Evolutionary conservation across 495 filamentous ascomycete species (phyloP).

Genomic region (Astrocystis sublimbata): DNA sequence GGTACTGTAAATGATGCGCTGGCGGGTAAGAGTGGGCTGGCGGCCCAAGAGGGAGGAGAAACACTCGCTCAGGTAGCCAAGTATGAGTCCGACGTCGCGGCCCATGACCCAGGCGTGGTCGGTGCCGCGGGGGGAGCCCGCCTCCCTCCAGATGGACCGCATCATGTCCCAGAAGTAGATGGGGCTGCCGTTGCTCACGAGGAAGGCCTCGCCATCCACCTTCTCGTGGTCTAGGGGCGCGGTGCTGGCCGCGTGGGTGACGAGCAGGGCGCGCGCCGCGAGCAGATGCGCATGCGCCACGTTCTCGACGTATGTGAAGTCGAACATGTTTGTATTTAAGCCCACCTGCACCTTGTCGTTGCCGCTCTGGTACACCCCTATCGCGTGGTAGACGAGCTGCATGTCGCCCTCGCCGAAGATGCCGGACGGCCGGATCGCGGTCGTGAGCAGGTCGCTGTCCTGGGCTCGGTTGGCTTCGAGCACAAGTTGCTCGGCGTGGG

Average conservation of each 20-base stretch:
- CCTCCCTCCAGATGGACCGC: conserved; percentile 74
- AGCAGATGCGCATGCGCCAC: conserved; percentile 74
- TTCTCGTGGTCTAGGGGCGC: conserved; percentile 70
- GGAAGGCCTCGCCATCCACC: conserved; percentile 92
- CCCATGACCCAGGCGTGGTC: conserved; percentile 69
- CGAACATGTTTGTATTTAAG: conserved; percentile 83
- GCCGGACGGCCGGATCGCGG: conserved; percentile 80
- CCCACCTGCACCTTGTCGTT: conserved; percentile 83
- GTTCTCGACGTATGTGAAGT: conserved; percentile 81
- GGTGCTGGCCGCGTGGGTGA: conserved; percentile 53
- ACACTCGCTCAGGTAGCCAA: conserved; percentile 71
- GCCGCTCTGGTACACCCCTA: conserved; percentile 62
- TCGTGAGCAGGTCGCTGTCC: conserved; percentile 66
- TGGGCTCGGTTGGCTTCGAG: conserved; percentile 77
- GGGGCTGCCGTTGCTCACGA: conserved; percentile 90
- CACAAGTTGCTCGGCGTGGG: conserved; percentile 81
- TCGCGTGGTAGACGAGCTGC: conserved; percentile 61
- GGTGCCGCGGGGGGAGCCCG: conserved; percentile 63
- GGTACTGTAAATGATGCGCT: conserved; percentile 71
- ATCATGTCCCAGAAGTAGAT: conserved; percentile 97
- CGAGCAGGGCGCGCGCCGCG: conserved; percentile 70
- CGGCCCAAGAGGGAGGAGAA: conserved; percentile 67
- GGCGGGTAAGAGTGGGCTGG: conserved; percentile 72
- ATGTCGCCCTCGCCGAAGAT: conserved; percentile 90
- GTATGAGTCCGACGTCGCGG: conserved; percentile 59